These are phyloP conservation scores for Saussurea involucrata DNA, from an alignment of 129 eudicot species.

Conservation along the genomic window DNA sequence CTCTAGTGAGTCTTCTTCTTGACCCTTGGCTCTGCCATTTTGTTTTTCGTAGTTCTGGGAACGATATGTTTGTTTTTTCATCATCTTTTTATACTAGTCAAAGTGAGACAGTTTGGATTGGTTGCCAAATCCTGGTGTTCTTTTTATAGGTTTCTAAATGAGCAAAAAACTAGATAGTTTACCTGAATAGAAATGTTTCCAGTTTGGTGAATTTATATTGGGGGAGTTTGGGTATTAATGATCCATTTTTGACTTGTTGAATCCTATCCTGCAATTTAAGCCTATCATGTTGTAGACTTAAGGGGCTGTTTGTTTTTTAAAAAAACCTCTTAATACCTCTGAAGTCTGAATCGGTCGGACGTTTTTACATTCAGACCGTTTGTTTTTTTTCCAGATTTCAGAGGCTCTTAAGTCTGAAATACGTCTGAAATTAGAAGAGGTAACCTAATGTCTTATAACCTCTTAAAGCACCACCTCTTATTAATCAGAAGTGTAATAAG, in stretches of 20 bases:
- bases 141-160: not conserved
- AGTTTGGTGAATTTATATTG: slow-evolving; percentile 4
- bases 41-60: not conserved
- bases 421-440: too few relatives aligned
- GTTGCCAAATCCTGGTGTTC: not conserved
- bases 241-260: slow-evolving; percentile 4
- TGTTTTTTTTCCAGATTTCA: too few relatives aligned
- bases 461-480: too few relatives aligned
- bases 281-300: not conserved
- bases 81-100: not conserved
- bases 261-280: not conserved
- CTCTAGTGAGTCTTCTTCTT: not conserved
- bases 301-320: too few relatives aligned
- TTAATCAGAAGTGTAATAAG: too few relatives aligned
- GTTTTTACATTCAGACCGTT: too few relatives aligned
- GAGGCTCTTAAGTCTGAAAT: too few relatives aligned
- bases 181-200: not conserved
- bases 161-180: not conserved
- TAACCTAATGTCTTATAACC: too few relatives aligned
- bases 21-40: not conserved
- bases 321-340: too few relatives aligned
- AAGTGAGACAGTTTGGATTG: not conserved
- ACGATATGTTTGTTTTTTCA: not conserved
- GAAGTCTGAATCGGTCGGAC: too few relatives aligned
- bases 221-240: not conserved